These are phyloP conservation scores for Candida tallmaniae DNA, from an alignment of 805 yeast genomes.

Conservation along the genomic window DNA sequence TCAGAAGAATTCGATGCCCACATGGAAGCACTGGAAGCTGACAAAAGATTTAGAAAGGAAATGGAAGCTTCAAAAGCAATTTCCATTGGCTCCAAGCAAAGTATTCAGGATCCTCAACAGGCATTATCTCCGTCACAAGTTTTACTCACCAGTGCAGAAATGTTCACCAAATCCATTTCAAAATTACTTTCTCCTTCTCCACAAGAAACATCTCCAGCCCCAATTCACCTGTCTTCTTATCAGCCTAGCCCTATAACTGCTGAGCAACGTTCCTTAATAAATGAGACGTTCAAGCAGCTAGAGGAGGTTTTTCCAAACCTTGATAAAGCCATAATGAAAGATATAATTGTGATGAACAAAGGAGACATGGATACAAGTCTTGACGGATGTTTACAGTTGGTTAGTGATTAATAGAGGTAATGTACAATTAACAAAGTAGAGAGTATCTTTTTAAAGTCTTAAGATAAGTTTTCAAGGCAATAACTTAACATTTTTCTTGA, in stretches of 20 bases:
- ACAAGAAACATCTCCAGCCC: constrained; percentile 16
- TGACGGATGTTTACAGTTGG: constrained; percentile 48
- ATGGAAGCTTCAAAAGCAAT: constrained; percentile 7
- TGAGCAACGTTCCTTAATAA: constrained; percentile 7
- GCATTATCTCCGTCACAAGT: constrained; percentile 35
- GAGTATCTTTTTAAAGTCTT: no score
- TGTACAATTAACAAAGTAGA: no score
- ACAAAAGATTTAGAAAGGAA: constrained; percentile 16
- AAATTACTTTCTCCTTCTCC: constrained; percentile 38
- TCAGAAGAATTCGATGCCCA: constrained; percentile 56
- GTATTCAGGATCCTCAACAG: constrained; percentile 6
- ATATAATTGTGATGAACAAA: constrained; percentile 61
- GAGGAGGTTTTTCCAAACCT: constrained; percentile 71
- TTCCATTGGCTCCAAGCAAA: constrained; percentile 4
- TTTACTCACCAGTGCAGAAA: constrained; percentile 43
- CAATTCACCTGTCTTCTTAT: background rate
- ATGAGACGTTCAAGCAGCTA: constrained; percentile 41
- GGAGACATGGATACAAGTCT: constrained; percentile 70
- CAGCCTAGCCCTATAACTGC: background rate
- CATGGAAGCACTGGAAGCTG: constrained; percentile 47
- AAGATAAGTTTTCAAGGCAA: no score
- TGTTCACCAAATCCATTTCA: constrained; percentile 47
- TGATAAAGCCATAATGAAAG: constrained; percentile 64
- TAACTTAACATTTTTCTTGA: no score
- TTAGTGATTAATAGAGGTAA: constrained; percentile 12